Conservation (phyloP, 495 filamentous ascomycete species). For the Bathelium albidoporum region DNA sequence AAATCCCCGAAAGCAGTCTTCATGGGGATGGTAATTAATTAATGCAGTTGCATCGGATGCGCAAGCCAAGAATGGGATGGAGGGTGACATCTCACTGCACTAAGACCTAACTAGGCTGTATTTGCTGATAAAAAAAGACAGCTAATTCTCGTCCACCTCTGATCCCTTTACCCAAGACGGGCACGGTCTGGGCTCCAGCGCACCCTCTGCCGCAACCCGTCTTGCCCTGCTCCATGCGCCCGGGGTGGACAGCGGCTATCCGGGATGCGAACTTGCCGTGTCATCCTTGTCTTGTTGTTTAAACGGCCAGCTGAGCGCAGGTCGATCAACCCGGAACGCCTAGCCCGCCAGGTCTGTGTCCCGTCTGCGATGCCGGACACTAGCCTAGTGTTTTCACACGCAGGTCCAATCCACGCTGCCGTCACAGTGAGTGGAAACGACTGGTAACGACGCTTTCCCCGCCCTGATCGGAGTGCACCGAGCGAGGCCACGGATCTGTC, state of each 20-base stretch:
- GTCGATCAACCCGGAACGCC: neutral
- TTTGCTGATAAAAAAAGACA: constrained; percentile 5
- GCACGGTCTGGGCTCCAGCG: neutral
- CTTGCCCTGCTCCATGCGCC: neutral
- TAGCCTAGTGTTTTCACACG: neutral
- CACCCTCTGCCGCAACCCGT: neutral
- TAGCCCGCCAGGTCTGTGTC: neutral
- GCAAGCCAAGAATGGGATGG: neutral
- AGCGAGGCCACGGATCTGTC: neutral
- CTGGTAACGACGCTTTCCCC: neutral
- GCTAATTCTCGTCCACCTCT: neutral
- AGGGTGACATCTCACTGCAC: neutral
- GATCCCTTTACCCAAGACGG: neutral
- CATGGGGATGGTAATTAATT: neutral
- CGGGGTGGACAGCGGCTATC: neutral
- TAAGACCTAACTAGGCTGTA: neutral
- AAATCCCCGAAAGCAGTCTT: neutral
- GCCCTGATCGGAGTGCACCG: neutral
- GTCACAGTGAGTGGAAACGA: neutral
- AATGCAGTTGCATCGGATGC: constrained; percentile 1
- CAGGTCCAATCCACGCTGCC: neutral
- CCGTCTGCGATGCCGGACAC: neutral
- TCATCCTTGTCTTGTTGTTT: neutral
- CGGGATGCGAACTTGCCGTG: neutral
- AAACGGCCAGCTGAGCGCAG: neutral